Base-by-base conservation (phyloP, 352 stramenopile genomes). In the Phytophthora constricta region DNA sequence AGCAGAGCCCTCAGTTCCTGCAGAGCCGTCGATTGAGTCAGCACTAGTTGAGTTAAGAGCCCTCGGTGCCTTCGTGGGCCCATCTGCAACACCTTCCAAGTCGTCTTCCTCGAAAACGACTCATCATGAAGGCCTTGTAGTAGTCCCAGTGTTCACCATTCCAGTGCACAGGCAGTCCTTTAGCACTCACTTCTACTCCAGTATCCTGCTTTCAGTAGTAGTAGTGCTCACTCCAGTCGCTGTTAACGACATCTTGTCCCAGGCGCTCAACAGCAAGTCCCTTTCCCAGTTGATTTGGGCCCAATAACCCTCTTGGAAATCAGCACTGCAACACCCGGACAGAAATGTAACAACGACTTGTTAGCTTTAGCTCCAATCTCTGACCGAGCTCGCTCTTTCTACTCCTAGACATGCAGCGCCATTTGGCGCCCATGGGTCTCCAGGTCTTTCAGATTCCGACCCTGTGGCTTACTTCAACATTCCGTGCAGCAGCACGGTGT, bases 71-170 rank as follows among this genome's bases (percentile, higher is more conserved):
- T 27, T 41, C 17, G 3, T 50, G 17, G 37, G 4, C 14, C 39
- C 52, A 11, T 22, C 13, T 2, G 39, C 52, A 28, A 51, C 50
- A 0, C 39, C 16, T 50, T 45, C 37, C 4, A 45, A 19, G 9
- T 19, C 37, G 10, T 45, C 37, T 19, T 45, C n/a, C 37, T 19
- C n/a, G 37, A 26, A 50, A 59, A 13, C n/a, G 17, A 13, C 52
- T 59, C 0, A 42, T 42, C 37, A 59, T 59, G 23, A 50, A 16
- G 1, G 52, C 52, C 17, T 59, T 51, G 25, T 51, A 50, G 26
- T 22, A 59, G 2, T 49, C 52, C 52, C 52, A 50, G 26, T 59
- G 22, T 19, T 59, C 52, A 0, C 52, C 52, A 25, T 59, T 59
- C 52, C 52, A 59, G 13, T 51, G 37, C 13, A 59, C 17, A 4